These are phyloP conservation scores for Fagus sylvatica DNA, from an alignment of 306 rosid species.

Conservation along the genomic window DNA sequence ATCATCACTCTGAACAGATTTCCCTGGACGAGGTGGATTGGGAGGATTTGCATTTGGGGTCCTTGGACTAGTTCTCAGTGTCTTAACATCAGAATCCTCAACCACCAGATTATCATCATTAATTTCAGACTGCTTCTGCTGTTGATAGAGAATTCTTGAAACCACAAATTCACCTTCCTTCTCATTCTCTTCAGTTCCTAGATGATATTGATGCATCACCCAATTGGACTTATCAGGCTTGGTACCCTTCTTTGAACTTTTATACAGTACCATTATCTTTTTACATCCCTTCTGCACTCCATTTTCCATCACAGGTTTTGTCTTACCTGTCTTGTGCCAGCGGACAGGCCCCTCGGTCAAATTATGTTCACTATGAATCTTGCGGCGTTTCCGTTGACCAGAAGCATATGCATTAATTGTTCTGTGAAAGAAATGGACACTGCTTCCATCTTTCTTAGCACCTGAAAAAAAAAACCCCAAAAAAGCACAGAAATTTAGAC, in stretches of 20 bases:
- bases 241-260: slow-evolving; percentile 57
- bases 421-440: slow-evolving; percentile 72
- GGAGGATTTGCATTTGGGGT: slow-evolving; percentile 73
- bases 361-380: slow-evolving; percentile 36
- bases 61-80: slow-evolving; percentile 57
- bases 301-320: slow-evolving; percentile 38
- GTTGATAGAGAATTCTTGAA: slow-evolving; percentile 68
- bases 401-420: slow-evolving; percentile 70
- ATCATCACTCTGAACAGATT: slow-evolving; percentile 33
- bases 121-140: slow-evolving; percentile 51
- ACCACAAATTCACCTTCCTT: slow-evolving; percentile 79
- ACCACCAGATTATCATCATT: slow-evolving; percentile 35
- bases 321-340: slow-evolving; percentile 68
- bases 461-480: slow-evolving; percentile 45
- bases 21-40: slow-evolving; percentile 57
- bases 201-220: slow-evolving; percentile 94
- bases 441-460: slow-evolving; percentile 79
- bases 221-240: slow-evolving; percentile 67
- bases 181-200: slow-evolving; percentile 75
- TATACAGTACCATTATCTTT: slow-evolving; percentile 83
- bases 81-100: slow-evolving; percentile 43
- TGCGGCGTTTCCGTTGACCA: slow-evolving; percentile 75
- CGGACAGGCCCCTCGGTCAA: slow-evolving; percentile 41
- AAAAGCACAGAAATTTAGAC: slow-evolving; percentile 8
- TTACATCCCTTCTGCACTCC: slow-evolving; percentile 66